Conservation (phyloP, 495 filamentous ascomycete genomes). For the Aspergillus biplanus region DNA sequence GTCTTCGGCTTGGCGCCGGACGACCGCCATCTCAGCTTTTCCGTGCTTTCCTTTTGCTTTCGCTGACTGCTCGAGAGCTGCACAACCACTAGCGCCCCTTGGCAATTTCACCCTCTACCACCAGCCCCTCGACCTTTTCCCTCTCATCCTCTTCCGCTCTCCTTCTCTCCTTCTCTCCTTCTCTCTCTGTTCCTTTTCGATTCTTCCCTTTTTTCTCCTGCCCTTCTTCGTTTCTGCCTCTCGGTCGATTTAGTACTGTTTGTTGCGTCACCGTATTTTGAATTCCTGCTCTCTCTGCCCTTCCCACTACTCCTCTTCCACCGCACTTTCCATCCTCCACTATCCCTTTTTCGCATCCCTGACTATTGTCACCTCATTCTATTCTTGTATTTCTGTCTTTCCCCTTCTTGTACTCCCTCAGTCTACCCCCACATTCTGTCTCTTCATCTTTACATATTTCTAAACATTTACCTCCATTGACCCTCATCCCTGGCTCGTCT, state of each 20-base stretch:
- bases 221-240: slow-evolving; percentile 24
- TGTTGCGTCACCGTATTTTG: slow-evolving; percentile 13
- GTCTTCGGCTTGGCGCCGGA: slow-evolving; percentile 30
- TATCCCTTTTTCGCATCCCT: slow-evolving; percentile 23
- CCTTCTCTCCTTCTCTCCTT: slow-evolving; percentile 20
- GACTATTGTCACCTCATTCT: slow-evolving; percentile 13
- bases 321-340: slow-evolving; percentile 8
- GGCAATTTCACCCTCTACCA: slow-evolving; percentile 50
- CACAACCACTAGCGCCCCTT: slow-evolving; percentile 55
- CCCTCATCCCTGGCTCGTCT: neutral
- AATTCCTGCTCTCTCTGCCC: slow-evolving; percentile 20
- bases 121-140: slow-evolving; percentile 53
- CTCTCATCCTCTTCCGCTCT: slow-evolving; percentile 30
- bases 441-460: slow-evolving; percentile 8
- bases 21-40: slow-evolving; percentile 35
- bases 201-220: slow-evolving; percentile 26
- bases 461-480: slow-evolving; percentile 5
- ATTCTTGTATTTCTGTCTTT: slow-evolving; percentile 20
- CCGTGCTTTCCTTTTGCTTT: slow-evolving; percentile 33
- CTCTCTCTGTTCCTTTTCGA: slow-evolving; percentile 7
- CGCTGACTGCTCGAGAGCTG: slow-evolving; percentile 46
- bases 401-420: slow-evolving; percentile 9
- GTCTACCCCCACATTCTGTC: slow-evolving; percentile 7
- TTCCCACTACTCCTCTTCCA: slow-evolving; percentile 17
- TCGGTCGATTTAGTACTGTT: slow-evolving; percentile 17